Evolutionary conservation across 305 asterid species (phyloP), one percentile per base, ranked within the genome.

Genomic region (Fraxinus baroniana): DNA sequence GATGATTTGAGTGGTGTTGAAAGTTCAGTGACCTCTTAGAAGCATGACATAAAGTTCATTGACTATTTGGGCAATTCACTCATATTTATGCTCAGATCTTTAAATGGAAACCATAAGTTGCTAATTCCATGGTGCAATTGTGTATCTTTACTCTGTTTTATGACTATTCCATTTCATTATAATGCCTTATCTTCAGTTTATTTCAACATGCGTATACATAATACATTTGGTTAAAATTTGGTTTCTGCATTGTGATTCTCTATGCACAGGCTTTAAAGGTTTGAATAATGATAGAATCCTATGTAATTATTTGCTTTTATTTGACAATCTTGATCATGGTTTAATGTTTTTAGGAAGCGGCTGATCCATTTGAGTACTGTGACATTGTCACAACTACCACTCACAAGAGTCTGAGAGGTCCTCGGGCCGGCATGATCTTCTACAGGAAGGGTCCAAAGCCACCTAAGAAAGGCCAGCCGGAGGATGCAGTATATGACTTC

Each of bases 401-500:
- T 24, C 98, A 95, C 90, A 95, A 95, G 93, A 95, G 98, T 76
- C 86, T 95, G 84, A 91, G 98, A 85, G 98, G 98, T 77, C 98
- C 98, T 2, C 88, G 98, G 87, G 96, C 98, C 18, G 98, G 98
- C 68, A 95, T 95, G 98, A 95, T 95, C 87, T 95, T 95, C 90
- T 95, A 95, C 87, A 88, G 97, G 83, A 95, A 93, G 92, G 98
- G 98, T 60, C 97, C 97, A 32, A 95, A 95, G 90, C 98, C 98
- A 36, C 86, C 97, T 22, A 95, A 93, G 93, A 95, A 92, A 86
- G 98, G 98, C 64, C 98, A 93, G 82, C 98, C 98, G 0, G 94
- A 92, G 88, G 92, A 80, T 89, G 97, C 98, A 0, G 95, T 88
- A 9, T 95, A 95, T 80, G 98, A 95, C 74, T 95, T 95, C n/a